A percentile compares a stretch with the other conserved stretches of the same genome.
Conservation (phyloP, 768 basidiomycete genomes). For the Bullera alba region DNA sequence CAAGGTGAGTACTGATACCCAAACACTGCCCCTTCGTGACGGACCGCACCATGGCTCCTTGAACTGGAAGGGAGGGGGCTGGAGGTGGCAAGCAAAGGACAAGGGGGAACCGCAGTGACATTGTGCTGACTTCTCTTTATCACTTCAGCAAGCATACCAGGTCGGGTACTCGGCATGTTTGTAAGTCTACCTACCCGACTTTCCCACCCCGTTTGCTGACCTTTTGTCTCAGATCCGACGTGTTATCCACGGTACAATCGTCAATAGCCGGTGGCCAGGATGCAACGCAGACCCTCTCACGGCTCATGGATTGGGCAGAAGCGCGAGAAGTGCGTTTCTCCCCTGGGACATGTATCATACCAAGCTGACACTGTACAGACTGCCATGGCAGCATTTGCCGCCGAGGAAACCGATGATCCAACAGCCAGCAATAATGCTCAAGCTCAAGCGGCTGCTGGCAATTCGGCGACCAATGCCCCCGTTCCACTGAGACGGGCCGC, state of each 20-base stretch:
- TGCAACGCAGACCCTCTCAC: conserved; percentile 23
- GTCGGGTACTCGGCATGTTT: conserved; percentile 33
- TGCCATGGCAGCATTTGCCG: conserved; percentile 38
- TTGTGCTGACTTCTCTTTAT: conserved; percentile 4
- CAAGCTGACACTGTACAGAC: conserved; percentile 14
- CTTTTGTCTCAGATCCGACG: conserved; percentile 21
- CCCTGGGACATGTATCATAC: not conserved
- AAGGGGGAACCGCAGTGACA: too few species aligned
- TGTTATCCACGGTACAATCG: conserved; percentile 33
- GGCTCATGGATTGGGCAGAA: conserved; percentile 42
- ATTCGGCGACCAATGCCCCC: too few species aligned
- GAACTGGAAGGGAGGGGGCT: too few species aligned
- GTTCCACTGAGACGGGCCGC: not conserved
- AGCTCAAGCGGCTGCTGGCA: not conserved
- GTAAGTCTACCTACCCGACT: conserved; percentile 13
- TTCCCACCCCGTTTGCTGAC: not conserved
- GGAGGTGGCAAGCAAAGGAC: too few species aligned
- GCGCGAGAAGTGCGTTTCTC: conserved; percentile 32
- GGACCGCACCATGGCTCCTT: not conserved
- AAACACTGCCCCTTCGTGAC: not conserved
- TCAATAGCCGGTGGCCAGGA: conserved; percentile 31
- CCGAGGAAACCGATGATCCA: conserved; percentile 27
- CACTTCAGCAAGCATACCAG: conserved; percentile 34
- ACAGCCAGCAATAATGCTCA: too few species aligned
- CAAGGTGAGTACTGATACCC: conserved; percentile 21